Percentiles rank a stretch among this genome's conserved stretches.
phyloP scores from a whole-genome alignment of 225 moss, liverwort and hornwort species.

The Climacium dendroides region DNA sequence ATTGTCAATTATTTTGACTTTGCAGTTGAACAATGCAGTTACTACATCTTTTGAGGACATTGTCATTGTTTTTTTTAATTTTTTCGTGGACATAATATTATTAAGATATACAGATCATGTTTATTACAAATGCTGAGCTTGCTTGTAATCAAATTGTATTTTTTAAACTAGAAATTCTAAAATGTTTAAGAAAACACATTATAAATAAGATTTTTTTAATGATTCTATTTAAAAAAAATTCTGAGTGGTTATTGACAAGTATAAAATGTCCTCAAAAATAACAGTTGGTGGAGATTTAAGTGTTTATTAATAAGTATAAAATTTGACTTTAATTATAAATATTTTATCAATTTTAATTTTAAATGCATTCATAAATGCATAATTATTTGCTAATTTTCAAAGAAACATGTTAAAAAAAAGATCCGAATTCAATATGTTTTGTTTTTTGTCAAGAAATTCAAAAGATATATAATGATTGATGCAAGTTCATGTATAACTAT shows the following conservation, averaged over 20 bases:
- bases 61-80: too few relatives aligned
- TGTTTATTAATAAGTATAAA: not conserved
- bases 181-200: not conserved
- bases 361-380: not conserved
- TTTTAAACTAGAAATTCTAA: not conserved
- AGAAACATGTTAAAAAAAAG: not conserved
- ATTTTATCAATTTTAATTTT: too few relatives aligned
- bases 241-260: too few relatives aligned
- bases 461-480: not conserved
- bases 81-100: too few relatives aligned
- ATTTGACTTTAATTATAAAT: not conserved
- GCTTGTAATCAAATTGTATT: not conserved
- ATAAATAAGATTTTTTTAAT: too few relatives aligned
- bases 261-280: not conserved
- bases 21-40: too few relatives aligned
- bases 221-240: too few relatives aligned
- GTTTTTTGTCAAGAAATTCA: not conserved
- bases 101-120: too few relatives aligned
- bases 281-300: rapidly evolving
- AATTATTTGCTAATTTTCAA: not conserved
- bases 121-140: not conserved
- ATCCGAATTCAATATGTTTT: too few relatives aligned
- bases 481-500: too few relatives aligned
- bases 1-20: too few relatives aligned
- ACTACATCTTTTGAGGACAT: too few relatives aligned